phyloP scores from a whole-genome alignment of 1,139 yeast species.

The Zhuliangozyma blackwelliae region DNA sequence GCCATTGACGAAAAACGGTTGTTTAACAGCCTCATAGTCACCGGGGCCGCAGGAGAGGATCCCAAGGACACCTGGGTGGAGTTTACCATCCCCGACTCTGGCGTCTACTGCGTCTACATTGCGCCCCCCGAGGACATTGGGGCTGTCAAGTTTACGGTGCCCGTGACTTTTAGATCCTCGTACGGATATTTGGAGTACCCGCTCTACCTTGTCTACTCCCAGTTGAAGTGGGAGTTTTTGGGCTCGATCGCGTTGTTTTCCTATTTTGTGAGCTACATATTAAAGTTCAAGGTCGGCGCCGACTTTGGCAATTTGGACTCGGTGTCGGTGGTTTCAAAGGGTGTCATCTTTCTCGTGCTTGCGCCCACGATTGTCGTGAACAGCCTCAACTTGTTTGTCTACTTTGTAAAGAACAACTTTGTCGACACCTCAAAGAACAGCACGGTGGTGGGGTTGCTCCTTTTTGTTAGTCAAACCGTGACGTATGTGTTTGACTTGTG shows the following conservation, averaged over 20 bases:
- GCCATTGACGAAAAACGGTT: neutral
- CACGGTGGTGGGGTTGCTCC: slow-evolving; percentile 4
- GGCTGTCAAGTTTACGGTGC: slow-evolving; percentile 12
- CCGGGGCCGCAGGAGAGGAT: neutral
- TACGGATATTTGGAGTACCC: slow-evolving; percentile 26
- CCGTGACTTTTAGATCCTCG: slow-evolving; percentile 20
- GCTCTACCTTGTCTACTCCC: slow-evolving; percentile 17
- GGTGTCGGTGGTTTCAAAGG: slow-evolving; percentile 31
- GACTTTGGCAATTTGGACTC: slow-evolving; percentile 29
- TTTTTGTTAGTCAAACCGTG: neutral
- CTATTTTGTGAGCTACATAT: slow-evolving; percentile 24
- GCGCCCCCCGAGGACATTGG: slow-evolving; percentile 19
- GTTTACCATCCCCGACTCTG: slow-evolving; percentile 20
- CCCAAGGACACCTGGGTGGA: slow-evolving; percentile 5
- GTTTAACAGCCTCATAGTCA: slow-evolving; percentile 8
- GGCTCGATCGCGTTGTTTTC: slow-evolving; percentile 17
- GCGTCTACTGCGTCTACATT: slow-evolving; percentile 32
- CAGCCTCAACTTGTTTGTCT: slow-evolving; percentile 10
- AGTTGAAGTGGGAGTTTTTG: slow-evolving; percentile 14
- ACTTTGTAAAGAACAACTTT: slow-evolving; percentile 16
- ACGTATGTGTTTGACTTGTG: slow-evolving; percentile 1
- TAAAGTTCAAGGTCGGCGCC: slow-evolving; percentile 24
- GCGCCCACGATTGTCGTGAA: slow-evolving; percentile 18
- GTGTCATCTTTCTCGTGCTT: slow-evolving; percentile 25
- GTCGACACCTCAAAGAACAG: no score